These are phyloP conservation scores for Hypoxylon sp. DNA, from an alignment of 2,329 filamentous ascomycete genomes.

Conservation along the genomic window DNA sequence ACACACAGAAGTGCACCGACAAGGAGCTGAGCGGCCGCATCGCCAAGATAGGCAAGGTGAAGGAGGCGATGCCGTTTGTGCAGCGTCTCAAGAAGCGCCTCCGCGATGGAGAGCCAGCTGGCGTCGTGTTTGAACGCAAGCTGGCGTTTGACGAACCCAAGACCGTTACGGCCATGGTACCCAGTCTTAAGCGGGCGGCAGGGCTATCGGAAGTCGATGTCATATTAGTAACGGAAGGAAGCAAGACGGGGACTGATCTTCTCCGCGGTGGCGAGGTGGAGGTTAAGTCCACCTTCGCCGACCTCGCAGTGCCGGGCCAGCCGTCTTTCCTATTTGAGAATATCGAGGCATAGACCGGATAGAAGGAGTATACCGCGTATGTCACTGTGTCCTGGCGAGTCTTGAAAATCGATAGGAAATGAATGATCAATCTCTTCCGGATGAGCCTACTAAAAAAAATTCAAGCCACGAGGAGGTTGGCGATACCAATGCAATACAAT, in stretches of 20 bases:
- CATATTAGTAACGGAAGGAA: constrained; percentile 35
- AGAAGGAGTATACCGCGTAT: constrained; percentile 3
- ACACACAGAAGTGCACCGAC: constrained; percentile 72
- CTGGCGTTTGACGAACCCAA: constrained; percentile 88
- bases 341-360: constrained; percentile 61
- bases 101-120: constrained; percentile 75
- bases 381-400: neutral
- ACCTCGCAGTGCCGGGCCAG: constrained; percentile 83
- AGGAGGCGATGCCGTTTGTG: constrained; percentile 98
- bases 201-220: constrained; percentile 53
- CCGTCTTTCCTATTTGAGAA: constrained; percentile 92
- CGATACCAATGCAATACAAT: neutral
- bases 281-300: constrained; percentile 75
- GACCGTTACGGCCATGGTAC: constrained; percentile 82
- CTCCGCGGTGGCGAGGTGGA: constrained; percentile 65
- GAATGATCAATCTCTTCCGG: neutral
- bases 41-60: constrained; percentile 73
- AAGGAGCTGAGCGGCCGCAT: constrained; percentile 68
- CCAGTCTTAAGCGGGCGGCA: constrained; percentile 81
- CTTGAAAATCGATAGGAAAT: neutral
- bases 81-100: constrained; percentile 89
- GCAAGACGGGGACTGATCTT: constrained; percentile 32
- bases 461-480: neutral
- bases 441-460: neutral
- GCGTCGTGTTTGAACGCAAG: constrained; percentile 84